Conservation (phyloP, 768 basidiomycete genomes). For the Crassisporium funariophilum region DNA sequence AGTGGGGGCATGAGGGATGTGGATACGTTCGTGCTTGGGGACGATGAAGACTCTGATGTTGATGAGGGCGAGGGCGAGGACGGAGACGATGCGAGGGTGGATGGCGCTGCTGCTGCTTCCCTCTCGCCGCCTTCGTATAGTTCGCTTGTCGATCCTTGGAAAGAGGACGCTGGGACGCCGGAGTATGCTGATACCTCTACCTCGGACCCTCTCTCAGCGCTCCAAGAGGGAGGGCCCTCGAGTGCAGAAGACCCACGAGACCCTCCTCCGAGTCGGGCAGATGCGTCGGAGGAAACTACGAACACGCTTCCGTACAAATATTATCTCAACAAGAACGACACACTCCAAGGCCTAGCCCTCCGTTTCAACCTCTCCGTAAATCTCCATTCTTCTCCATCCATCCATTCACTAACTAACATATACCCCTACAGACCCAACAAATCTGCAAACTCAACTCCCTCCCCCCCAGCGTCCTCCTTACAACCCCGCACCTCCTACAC, state of each 20-base stretch:
- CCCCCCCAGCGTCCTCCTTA: conserved; percentile 62
- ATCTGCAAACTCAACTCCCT: conserved; percentile 70
- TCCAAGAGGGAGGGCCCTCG: no score
- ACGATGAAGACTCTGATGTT: conserved; percentile 56
- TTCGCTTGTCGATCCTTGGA: not conserved
- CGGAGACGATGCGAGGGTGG: not conserved
- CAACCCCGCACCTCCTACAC: conserved; percentile 74
- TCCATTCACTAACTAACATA: conserved; percentile 5
- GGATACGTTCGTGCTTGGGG: conserved; percentile 66
- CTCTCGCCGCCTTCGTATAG: conserved; percentile 11
- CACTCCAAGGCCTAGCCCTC: conserved; percentile 64
- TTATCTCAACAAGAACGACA: conserved; percentile 58
- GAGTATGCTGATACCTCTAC: not conserved
- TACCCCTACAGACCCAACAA: conserved; percentile 46
- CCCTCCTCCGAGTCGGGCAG: not conserved
- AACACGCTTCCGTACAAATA: conserved; percentile 39
- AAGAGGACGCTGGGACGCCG: not conserved
- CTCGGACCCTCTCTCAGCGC: not conserved
- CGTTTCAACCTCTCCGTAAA: conserved; percentile 64
- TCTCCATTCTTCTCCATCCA: conserved; percentile 10
- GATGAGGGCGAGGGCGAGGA: conserved; percentile 24
- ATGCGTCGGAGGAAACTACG: no score
- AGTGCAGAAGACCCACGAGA: not conserved
- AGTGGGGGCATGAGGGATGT: conserved; percentile 62
- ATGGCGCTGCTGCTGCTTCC: not conserved